Percentiles rank a stretch among this genome's conserved stretches.
Evolutionary conservation across 2,329 filamentous ascomycete species (phyloP).

Genomic region (Sarocladium kiliense): DNA sequence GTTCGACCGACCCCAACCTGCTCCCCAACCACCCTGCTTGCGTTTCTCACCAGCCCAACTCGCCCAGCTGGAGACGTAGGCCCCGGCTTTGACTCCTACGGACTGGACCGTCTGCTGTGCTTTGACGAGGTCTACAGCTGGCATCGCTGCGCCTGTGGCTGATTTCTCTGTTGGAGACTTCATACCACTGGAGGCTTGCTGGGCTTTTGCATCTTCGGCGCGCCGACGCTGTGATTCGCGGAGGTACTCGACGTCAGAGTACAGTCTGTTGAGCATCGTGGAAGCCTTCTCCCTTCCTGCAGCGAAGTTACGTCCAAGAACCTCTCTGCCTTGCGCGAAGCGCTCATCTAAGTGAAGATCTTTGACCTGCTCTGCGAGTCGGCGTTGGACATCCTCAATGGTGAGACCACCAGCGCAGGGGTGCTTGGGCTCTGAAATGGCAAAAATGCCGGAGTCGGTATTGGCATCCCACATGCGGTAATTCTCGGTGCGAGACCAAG

Average conservation of each 20-base stretch:
- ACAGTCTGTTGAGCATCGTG: slow-evolving; percentile 80
- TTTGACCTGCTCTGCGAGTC: slow-evolving; percentile 85
- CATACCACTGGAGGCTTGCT: slow-evolving; percentile 12
- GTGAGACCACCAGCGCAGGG: slow-evolving; percentile 89
- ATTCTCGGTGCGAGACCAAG: slow-evolving; percentile 85
- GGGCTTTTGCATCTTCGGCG: slow-evolving; percentile 30
- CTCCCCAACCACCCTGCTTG: slow-evolving; percentile 45
- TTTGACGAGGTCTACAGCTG: slow-evolving; percentile 29
- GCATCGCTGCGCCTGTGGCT: slow-evolving; percentile 11
- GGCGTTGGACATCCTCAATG: slow-evolving; percentile 89
- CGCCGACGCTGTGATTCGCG: slow-evolving; percentile 39
- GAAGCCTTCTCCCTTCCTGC: slow-evolving; percentile 85
- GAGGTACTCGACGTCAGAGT: slow-evolving; percentile 76
- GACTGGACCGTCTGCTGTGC: slow-evolving; percentile 41
- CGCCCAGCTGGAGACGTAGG: slow-evolving; percentile 66
- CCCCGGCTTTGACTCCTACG: slow-evolving; percentile 51
- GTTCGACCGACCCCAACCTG: slow-evolving; percentile 31
- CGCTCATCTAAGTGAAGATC: slow-evolving; percentile 92
- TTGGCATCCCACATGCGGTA: slow-evolving; percentile 80
- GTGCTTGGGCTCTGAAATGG: slow-evolving; percentile 88
- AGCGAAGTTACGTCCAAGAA: slow-evolving; percentile 81
- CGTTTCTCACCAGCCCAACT: slow-evolving; percentile 72
- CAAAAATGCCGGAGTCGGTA: slow-evolving; percentile 84
- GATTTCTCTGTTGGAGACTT: slow-evolving; percentile 19
- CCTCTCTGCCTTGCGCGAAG: slow-evolving; percentile 76